Evolutionary conservation across 2,329 filamentous ascomycete species (phyloP).

Genomic region (Aspergillaceae sp.): DNA sequence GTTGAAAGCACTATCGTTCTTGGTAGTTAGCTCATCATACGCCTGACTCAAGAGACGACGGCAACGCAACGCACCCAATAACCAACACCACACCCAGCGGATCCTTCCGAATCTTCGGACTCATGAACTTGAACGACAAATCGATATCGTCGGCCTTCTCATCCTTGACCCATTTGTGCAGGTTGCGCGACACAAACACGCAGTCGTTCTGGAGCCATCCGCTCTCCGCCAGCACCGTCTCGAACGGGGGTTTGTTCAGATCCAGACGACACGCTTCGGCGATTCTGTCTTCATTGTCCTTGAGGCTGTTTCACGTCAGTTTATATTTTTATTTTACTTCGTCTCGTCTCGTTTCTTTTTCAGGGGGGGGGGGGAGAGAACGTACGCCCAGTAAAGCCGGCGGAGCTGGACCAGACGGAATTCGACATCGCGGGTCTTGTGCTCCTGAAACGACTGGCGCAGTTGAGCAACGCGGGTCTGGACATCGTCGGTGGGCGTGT

Average conservation of each 20-base stretch:
- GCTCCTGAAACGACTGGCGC: conserved; percentile 62
- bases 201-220: conserved; percentile 75
- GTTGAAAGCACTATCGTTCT: conserved; percentile 65
- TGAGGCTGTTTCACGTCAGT: conserved; percentile 40
- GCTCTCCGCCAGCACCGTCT: conserved; percentile 66
- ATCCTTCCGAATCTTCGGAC: conserved; percentile 73
- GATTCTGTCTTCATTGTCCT: conserved; percentile 66
- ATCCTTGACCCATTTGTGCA: conserved; percentile 76
- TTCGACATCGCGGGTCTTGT: conserved; percentile 72
- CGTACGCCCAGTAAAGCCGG: conserved; percentile 83
- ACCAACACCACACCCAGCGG: conserved; percentile 75
- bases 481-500: conserved; percentile 60
- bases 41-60: neutral
- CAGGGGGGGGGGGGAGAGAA: conserved; percentile 2
- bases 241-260: conserved; percentile 67
- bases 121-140: conserved; percentile 59
- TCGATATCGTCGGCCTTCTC: conserved; percentile 65
- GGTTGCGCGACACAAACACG: conserved; percentile 65
- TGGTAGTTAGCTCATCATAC: neutral
- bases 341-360: too few relatives aligned
- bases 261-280: conserved; percentile 68
- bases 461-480: conserved; percentile 51
- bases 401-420: conserved; percentile 80
- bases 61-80: conserved; percentile 53
- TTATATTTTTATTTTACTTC: too few relatives aligned